Percentiles rank a stretch among this genome's conserved stretches.
Evolutionary conservation across 2,329 filamentous ascomycete genomes (phyloP).

Genomic region (Pseudocercospora crystallina): DNA sequence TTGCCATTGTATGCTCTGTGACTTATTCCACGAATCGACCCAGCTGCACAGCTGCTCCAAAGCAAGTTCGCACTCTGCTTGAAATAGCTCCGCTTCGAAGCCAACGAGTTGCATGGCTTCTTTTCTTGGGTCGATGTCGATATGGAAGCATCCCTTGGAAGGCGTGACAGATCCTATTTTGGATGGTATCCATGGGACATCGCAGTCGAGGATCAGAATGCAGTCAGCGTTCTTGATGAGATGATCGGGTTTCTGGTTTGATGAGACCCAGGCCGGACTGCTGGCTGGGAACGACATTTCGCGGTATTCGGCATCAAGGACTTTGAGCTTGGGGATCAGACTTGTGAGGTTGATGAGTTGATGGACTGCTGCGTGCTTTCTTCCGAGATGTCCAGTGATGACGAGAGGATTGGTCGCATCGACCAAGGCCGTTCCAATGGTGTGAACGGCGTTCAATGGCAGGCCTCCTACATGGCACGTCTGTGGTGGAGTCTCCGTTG

Average conservation of each 20-base stretch:
- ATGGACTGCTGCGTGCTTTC: slow-evolving; percentile 60
- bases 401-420: slow-evolving; percentile 63
- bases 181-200: slow-evolving; percentile 85
- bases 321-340: slow-evolving; percentile 62
- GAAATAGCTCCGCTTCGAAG: slow-evolving; percentile 46
- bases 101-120: slow-evolving; percentile 53
- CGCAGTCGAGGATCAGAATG: slow-evolving; percentile 78
- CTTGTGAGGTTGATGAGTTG: slow-evolving; percentile 65
- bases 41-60: slow-evolving; percentile 61
- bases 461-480: slow-evolving; percentile 61
- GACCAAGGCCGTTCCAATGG: slow-evolving; percentile 62
- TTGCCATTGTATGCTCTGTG: not conserved
- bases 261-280: slow-evolving; percentile 55
- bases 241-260: slow-evolving; percentile 69
- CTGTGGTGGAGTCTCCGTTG: slow-evolving; percentile 23
- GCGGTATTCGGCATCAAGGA: slow-evolving; percentile 70
- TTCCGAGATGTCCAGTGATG: slow-evolving; percentile 66
- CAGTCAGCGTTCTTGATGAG: slow-evolving; percentile 72
- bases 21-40: not conserved
- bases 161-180: slow-evolving; percentile 55
- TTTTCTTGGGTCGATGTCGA: slow-evolving; percentile 64
- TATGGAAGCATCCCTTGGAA: slow-evolving; percentile 56
- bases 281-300: slow-evolving; percentile 75
- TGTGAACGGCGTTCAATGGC: slow-evolving; percentile 50
- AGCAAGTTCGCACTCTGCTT: slow-evolving; percentile 49